phyloP scores from a whole-genome alignment of 2,329 filamentous ascomycete genomes.

The Cercospora sp. region DNA sequence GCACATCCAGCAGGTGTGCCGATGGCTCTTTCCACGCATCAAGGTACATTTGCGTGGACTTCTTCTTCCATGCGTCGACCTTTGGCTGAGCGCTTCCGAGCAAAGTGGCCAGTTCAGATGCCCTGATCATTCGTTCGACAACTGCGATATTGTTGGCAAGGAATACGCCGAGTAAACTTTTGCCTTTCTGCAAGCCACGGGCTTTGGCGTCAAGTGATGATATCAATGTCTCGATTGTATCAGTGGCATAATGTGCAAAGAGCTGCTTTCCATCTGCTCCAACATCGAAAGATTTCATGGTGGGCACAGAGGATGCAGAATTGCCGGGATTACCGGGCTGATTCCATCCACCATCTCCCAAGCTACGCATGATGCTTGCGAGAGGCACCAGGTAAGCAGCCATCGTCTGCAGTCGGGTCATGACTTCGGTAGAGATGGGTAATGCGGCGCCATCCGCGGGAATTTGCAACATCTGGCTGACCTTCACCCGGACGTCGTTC shows the following conservation, averaged over 20 bases:
- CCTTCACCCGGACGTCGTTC: slow-evolving; percentile 75
- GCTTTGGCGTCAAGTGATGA: slow-evolving; percentile 73
- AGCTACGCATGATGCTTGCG: slow-evolving; percentile 83
- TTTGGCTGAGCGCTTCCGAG: slow-evolving; percentile 59
- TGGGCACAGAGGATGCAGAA: slow-evolving; percentile 65
- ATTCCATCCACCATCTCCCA: slow-evolving; percentile 88
- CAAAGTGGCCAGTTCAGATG: slow-evolving; percentile 74
- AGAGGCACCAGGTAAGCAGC: slow-evolving; percentile 83
- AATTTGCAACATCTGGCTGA: slow-evolving; percentile 65
- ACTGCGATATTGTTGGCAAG: slow-evolving; percentile 84
- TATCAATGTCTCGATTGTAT: slow-evolving; percentile 82
- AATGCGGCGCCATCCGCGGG: slow-evolving; percentile 77
- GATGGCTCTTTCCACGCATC: slow-evolving; percentile 86
- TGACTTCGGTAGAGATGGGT: slow-evolving; percentile 77
- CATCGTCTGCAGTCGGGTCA: slow-evolving; percentile 83
- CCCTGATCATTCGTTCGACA: slow-evolving; percentile 78
- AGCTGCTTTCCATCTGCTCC: slow-evolving; percentile 84
- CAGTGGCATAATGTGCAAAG: slow-evolving; percentile 84
- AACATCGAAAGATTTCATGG: slow-evolving; percentile 78
- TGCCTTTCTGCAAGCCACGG: slow-evolving; percentile 70
- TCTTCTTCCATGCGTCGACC: slow-evolving; percentile 79
- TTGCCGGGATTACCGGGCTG: slow-evolving; percentile 56
- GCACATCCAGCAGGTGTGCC: slow-evolving; percentile 83
- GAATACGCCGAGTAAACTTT: slow-evolving; percentile 81
- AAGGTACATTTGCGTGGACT: slow-evolving; percentile 76